Conservation (phyloP, 306 rosid species). For the Glycine tomentella region DNA sequence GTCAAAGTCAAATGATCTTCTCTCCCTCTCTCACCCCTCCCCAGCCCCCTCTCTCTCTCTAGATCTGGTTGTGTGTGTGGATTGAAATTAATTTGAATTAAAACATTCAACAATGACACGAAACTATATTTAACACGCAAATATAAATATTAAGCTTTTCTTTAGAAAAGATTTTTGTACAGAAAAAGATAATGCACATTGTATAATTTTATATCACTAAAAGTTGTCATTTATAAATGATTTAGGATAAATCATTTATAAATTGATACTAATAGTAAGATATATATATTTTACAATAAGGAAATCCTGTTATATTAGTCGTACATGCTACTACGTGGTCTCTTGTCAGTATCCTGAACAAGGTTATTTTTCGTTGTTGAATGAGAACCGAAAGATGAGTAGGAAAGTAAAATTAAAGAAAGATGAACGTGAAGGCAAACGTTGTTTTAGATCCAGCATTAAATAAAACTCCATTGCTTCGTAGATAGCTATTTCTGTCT, state of each 20-base stretch:
- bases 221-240: not conserved
- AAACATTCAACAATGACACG: not conserved
- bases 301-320: not conserved
- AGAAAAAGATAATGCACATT: not conserved
- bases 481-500: not conserved
- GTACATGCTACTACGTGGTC: not conserved
- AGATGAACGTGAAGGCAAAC: conserved; percentile 30
- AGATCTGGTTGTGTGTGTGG: too few relatives aligned
- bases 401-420: conserved; percentile 18
- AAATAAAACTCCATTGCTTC: not conserved
- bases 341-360: conserved; percentile 10
- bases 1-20: too few relatives aligned
- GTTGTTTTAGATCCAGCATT: not conserved
- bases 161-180: not conserved
- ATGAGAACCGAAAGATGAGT: conserved; percentile 8
- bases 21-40: too few relatives aligned
- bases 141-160: not conserved
- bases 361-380: conserved; percentile 15
- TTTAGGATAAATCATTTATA: not conserved
- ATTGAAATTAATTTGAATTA: not conserved
- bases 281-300: too few relatives aligned
- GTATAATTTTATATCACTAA: not conserved
- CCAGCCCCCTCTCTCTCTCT: too few relatives aligned
- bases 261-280: too few relatives aligned
- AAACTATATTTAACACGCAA: conserved; percentile 7